Evolutionary conservation across 2,329 filamentous ascomycete species (phyloP).

Genomic region (Fusarium marasasianum): DNA sequence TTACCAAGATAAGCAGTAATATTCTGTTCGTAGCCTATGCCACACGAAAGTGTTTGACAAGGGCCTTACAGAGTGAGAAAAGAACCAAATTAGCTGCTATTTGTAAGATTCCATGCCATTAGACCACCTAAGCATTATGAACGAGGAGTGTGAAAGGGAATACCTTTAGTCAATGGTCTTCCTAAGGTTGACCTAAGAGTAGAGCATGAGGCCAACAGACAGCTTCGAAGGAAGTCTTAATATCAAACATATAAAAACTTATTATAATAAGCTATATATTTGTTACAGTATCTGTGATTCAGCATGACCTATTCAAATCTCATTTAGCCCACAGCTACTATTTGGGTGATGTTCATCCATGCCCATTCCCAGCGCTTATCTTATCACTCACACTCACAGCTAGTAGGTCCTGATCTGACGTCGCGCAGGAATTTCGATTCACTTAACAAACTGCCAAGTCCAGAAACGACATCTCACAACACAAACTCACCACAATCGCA

Average conservation of each 20-base stretch:
- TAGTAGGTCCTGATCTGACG: slow-evolving; percentile 33
- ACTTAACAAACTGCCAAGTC: not conserved
- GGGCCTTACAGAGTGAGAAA: not conserved
- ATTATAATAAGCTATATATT: not conserved
- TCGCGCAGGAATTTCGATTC: slow-evolving; percentile 38
- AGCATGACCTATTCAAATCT: not conserved
- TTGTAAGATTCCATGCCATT: not conserved
- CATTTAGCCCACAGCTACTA: not conserved
- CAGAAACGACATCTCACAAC: not conserved
- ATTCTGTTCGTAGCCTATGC: not conserved
- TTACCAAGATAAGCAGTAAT: not conserved
- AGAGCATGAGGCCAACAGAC: no score
- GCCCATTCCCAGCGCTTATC: slow-evolving; percentile 33
- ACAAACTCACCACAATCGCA: slow-evolving; percentile 26
- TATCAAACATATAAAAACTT: not conserved
- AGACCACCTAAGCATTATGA: accelerated
- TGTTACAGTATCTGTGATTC: no score
- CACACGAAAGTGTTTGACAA: not conserved
- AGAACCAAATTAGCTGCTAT: not conserved
- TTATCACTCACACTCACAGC: slow-evolving; percentile 29
- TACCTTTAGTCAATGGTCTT: not conserved
- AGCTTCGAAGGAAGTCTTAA: no score
- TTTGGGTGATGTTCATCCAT: not conserved
- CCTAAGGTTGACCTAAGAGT: no score
- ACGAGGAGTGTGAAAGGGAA: not conserved